Base-by-base conservation (phyloP, 2,329 filamentous ascomycete species). In the Trichoderma arundinaceum region DNA sequence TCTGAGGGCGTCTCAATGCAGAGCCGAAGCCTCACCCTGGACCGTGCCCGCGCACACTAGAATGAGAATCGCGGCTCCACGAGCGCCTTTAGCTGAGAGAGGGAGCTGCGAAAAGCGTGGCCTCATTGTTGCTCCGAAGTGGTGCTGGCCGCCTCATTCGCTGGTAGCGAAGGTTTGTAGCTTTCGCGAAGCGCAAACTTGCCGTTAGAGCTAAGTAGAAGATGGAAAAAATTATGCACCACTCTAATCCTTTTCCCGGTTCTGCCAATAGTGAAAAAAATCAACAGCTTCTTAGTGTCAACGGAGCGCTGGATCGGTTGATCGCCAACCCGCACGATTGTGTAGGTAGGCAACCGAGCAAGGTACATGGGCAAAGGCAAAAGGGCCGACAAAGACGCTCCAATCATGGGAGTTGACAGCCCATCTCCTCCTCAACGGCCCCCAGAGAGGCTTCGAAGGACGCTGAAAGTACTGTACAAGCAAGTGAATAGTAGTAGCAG, bases 311-410 rank as follows among this genome's bases (percentile, higher is more conserved):
- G 38, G 4, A 43, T 39, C 15, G n/a, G 35, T 52, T 63, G 49
- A 54, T 44, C 39, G 57, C 19, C 57, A 38, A 28, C 32, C 39
- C 35, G 53, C 19, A 39, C 28, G 2, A 35, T 38, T 33, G 49
- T 12, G 35, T 44, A 43, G n/a, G 22, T 28, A 28, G 22, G 22
- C 22, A 28, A 28, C 49, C 39, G n/a, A 54, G 8, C 59, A 63
- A 43, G 39, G 49, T 53, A 35, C 61, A 64, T 51, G 28, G 53
- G 44, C 39, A 28, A 46, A 32, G 15, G 41, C 19, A 15, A 66
- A 60, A 66, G 64, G 64, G 56, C 64, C 64, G 64, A 66, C 39
- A 17, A 17, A 48, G 8, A n/a, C 17, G 48, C 64, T 32, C 64
- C 64, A 61, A 56, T 48, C 57, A 48, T 8, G 39, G n/a, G 28